phyloP scores from a whole-genome alignment of 2,329 filamentous ascomycete genomes.

The Beauveria sp. region DNA sequence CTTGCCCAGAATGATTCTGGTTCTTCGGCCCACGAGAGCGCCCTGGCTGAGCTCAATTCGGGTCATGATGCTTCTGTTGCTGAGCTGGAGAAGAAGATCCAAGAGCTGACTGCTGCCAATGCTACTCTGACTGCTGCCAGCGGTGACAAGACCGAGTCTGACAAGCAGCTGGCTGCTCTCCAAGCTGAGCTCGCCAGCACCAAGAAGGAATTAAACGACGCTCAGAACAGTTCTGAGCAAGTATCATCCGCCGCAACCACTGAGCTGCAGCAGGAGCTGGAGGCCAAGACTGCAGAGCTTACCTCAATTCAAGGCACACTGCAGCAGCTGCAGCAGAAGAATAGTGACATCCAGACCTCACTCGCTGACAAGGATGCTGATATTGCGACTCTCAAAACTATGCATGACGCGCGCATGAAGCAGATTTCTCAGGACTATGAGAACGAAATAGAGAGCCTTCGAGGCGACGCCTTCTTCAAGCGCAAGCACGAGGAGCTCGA shows the following conservation, averaged over 20 bases:
- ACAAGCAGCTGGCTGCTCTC: constrained; percentile 44
- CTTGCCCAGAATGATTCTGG: constrained; percentile 37
- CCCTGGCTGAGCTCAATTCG: constrained; percentile 42
- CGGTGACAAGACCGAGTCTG: constrained; percentile 37
- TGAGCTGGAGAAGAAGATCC: constrained; percentile 48
- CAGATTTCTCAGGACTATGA: constrained; percentile 54
- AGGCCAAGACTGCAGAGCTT: constrained; percentile 39
- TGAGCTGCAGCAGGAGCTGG: constrained; percentile 30
- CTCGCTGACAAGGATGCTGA: constrained; percentile 40
- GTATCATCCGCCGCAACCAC: not conserved
- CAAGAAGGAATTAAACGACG: constrained; percentile 29
- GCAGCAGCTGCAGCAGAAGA: constrained; percentile 42
- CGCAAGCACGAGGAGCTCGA: constrained; percentile 56
- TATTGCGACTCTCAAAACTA: constrained; percentile 44
- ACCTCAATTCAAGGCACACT: constrained; percentile 36
- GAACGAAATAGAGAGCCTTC: constrained; percentile 56
- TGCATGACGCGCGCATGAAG: constrained; percentile 51
- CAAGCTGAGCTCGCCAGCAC: constrained; percentile 40
- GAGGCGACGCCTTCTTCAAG: constrained; percentile 57
- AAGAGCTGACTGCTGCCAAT: constrained; percentile 42
- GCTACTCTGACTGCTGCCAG: constrained; percentile 37
- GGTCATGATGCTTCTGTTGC: constrained; percentile 40
- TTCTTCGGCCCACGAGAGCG: constrained; percentile 35
- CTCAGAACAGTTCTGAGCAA: not conserved
- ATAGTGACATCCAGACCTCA: constrained; percentile 40